A percentile compares a stretch with the other conserved stretches of the same genome.
Evolutionary conservation across 306 rosid species (phyloP).

Genomic region (Casuarina cunninghamiana): DNA sequence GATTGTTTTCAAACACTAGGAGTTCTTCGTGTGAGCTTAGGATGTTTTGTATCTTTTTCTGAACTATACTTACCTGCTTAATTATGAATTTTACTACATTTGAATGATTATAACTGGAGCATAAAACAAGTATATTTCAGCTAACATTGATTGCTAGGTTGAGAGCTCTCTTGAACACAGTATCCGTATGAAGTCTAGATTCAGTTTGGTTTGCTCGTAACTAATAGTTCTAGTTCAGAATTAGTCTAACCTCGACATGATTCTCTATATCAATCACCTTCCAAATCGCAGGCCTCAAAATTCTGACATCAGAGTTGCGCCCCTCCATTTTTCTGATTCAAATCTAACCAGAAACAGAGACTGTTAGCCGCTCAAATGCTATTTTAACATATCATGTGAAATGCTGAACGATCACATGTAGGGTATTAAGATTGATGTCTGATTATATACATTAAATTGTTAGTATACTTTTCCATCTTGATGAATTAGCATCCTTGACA

Average conservation of each 20-base stretch:
- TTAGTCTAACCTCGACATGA: neutral
- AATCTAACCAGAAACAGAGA: neutral
- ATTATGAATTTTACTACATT: neutral
- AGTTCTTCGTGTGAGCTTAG: conserved; percentile 85
- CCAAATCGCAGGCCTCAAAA: neutral
- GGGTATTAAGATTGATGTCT: neutral
- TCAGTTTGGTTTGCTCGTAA: neutral
- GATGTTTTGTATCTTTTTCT: conserved; percentile 73
- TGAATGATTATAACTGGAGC: conserved; percentile 4
- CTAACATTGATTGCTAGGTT: neutral
- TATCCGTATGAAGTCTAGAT: neutral
- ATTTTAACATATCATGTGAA: neutral
- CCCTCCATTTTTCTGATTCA: neutral
- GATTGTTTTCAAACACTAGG: conserved; percentile 72
- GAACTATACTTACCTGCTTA: conserved; percentile 12
- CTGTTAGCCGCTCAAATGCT: neutral
- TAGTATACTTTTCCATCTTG: conserved; percentile 2
- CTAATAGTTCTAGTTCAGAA: neutral
- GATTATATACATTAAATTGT: neutral
- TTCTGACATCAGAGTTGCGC: neutral
- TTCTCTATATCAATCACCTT: neutral
- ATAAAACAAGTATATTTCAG: neutral
- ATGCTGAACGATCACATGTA: neutral
- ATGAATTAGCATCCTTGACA: conserved; percentile 47
- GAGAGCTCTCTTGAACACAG: neutral